Base-by-base conservation (phyloP, 164 flowering plant species). In the Aristolochia californica region DNA sequence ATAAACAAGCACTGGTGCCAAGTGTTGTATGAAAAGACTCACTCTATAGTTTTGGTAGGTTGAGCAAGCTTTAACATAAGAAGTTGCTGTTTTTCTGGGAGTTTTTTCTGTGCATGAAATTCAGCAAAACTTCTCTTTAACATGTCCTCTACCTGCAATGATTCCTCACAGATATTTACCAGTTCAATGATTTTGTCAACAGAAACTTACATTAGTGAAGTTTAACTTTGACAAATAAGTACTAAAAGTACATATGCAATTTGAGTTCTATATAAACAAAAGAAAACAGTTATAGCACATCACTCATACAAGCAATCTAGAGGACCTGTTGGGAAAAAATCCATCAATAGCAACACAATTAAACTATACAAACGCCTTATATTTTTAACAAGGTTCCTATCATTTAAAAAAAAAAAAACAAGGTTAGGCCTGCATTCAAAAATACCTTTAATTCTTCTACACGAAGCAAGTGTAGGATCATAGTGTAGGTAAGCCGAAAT, bases 71-170 rank as follows among this genome's bases (percentile, higher is more conserved):
- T 94, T 56, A 62, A 73, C 91, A 83, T 70, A 18, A 90, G 75
- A 62, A 84, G 83, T 64, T 80, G 85, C 52, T 94, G 78, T 57
- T 77, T 55, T 68, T 93, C 99, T 52, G 99, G 96, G 54, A 89
- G 84, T 58, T 81, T 85, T 70, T 88, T 88, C 72, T 94, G 99
- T 67, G 97, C 78, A 76, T 94, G 97, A 62, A 87, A 90, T 76
- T 94, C 97, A 26, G 97, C 97, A 84, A 94, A 90, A 70, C 99
- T 94, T 84, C 99, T 84, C 76, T 93, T 89, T 70, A 93, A 64
- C 99, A 93, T 93, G 78, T 93, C 97, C 75, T 93, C 99, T 47
- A 93, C 95, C 99, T 93, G 79, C 64, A 77, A 26, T 9, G 7
- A 60, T 25, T 60, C 26, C 44, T 55, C 43, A 56, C 49, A 61